Evolutionary conservation across 2,329 filamentous ascomycete genomes (phyloP).

Genomic region (Fusarium chaquense): DNA sequence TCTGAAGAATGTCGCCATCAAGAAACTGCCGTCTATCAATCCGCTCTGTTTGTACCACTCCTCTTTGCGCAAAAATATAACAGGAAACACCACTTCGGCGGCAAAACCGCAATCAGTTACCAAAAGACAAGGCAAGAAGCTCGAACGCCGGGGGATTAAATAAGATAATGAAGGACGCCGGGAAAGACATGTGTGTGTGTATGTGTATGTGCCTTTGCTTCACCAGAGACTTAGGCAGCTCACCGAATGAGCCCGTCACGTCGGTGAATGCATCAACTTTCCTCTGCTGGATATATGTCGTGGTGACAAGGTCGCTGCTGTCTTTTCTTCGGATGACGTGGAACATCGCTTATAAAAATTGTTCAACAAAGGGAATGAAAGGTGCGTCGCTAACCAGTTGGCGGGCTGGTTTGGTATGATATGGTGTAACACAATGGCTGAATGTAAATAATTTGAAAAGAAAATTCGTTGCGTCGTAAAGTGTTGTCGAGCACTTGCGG

Average conservation of each 20-base stretch:
- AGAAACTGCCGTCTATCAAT: constrained; percentile 26
- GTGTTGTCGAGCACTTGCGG: constrained; percentile 38
- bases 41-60: constrained; percentile 13
- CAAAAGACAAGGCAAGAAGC: constrained; percentile 29
- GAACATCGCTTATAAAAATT: constrained; percentile 35
- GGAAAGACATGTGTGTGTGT: constrained; percentile 14
- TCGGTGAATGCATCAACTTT: constrained; percentile 33
- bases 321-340: constrained; percentile 29
- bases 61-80: constrained; percentile 24
- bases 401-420: constrained; percentile 44
- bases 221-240: constrained; percentile 24
- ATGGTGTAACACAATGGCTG: constrained; percentile 48
- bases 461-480: constrained; percentile 51
- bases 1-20: constrained; percentile 17
- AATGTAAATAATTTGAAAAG: constrained; percentile 46
- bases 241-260: constrained; percentile 34
- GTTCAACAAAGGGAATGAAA: constrained; percentile 46
- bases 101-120: constrained; percentile 20
- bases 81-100: constrained; percentile 23
- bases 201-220: constrained; percentile 7
- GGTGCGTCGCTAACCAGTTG: constrained; percentile 46
- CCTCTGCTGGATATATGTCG: constrained; percentile 22
- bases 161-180: constrained; percentile 40
- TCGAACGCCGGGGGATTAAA: constrained; percentile 46
- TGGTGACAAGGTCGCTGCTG: constrained; percentile 28